A percentile compares a stretch with the other conserved stretches of the same genome.
Conservation (phyloP, 2,329 filamentous ascomycete genomes). For the Calonectria crousiana region DNA sequence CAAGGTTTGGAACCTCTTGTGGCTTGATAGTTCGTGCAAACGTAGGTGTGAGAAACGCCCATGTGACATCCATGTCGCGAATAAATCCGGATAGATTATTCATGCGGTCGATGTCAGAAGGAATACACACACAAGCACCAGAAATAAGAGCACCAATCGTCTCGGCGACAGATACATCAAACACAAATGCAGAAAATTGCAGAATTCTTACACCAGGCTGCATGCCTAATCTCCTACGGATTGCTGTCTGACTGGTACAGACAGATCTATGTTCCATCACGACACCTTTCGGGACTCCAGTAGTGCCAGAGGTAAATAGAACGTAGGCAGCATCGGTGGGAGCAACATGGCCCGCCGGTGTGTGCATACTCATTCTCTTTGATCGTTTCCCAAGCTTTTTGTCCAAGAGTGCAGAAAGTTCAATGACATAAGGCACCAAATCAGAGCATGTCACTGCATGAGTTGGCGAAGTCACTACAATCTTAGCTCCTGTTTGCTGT, state of each 20-base stretch:
- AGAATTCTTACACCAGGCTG: not conserved
- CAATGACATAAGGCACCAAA: not conserved
- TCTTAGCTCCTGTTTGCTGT: not conserved
- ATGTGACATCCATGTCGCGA: not conserved
- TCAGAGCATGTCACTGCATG: not conserved
- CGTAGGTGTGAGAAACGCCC: constrained; percentile 9
- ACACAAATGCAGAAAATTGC: constrained; percentile 12
- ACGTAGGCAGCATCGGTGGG: not conserved
- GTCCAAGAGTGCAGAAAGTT: not conserved
- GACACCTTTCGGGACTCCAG: not conserved
- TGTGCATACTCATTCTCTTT: not conserved
- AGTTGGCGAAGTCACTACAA: not conserved
- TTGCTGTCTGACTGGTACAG: constrained; percentile 1
- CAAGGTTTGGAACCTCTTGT: not conserved
- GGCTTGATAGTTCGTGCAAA: constrained; percentile 6
- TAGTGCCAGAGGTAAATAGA: not conserved
- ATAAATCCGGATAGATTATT: not conserved
- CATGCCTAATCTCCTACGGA: not conserved
- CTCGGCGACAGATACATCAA: constrained; percentile 1
- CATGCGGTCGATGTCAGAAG: not conserved
- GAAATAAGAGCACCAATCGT: not conserved
- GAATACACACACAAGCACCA: constrained; percentile 2
- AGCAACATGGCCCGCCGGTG: not conserved
- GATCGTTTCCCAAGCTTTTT: not conserved
- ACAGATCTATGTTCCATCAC: not conserved